Evolutionary conservation across 2,329 filamentous ascomycete genomes (phyloP).

Genomic region (Chaetomium globosum): DNA sequence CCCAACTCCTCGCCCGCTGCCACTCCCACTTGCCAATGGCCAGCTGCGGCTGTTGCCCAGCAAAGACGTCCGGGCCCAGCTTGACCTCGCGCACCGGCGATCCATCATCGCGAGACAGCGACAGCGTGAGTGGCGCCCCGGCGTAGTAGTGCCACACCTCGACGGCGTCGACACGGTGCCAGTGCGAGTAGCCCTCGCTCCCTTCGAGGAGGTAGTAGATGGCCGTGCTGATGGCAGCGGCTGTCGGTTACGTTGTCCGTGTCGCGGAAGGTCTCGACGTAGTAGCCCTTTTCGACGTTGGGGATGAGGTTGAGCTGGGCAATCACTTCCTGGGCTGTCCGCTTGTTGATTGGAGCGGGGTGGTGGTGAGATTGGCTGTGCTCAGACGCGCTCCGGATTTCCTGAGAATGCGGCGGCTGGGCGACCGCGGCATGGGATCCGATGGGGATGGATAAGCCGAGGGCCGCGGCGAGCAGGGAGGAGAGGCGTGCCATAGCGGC

Average conservation of each 20-base stretch:
- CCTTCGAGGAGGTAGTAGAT: conserved; percentile 59
- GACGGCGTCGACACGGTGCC: conserved; percentile 53
- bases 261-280: conserved; percentile 52
- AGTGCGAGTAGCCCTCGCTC: conserved; percentile 47
- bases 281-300: conserved; percentile 55
- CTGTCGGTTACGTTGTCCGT: conserved; percentile 27
- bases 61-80: conserved; percentile 50
- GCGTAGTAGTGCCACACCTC: conserved; percentile 60
- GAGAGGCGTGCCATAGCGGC: neutral
- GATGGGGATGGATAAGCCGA: conserved; percentile 1
- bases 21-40: conserved; percentile 47
- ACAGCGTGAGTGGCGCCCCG: conserved; percentile 53
- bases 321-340: conserved; percentile 45
- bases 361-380: neutral
- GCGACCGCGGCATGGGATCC: neutral
- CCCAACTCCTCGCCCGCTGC: conserved; percentile 51
- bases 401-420: neutral
- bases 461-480: neutral
- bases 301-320: conserved; percentile 47
- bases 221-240: conserved; percentile 52
- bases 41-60: conserved; percentile 49
- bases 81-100: conserved; percentile 41
- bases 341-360: conserved; percentile 13
- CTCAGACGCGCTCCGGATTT: neutral
- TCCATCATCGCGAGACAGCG: conserved; percentile 50